Percentiles rank a stretch among this genome's conserved stretches.
phyloP scores from a whole-genome alignment of 306 rosid species.

The Erythrophleum fordii region DNA sequence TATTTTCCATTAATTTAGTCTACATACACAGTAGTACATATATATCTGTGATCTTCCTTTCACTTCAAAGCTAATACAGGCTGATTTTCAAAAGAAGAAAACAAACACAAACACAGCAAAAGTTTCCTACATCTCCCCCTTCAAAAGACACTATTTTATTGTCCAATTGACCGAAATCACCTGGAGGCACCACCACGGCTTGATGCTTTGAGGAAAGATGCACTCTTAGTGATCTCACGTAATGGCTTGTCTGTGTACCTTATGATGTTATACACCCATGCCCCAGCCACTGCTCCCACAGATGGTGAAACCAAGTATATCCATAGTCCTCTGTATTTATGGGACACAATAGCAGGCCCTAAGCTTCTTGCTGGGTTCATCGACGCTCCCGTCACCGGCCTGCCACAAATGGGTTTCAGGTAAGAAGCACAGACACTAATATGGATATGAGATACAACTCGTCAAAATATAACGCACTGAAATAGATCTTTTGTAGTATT shows the following conservation, averaged over 20 bases:
- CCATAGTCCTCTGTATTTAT: conserved; percentile 64
- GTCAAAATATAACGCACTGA: too few species aligned
- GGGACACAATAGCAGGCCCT: conserved; percentile 72
- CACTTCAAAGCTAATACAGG: not conserved
- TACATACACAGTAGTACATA: too few species aligned
- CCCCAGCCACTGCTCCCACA: conserved; percentile 68
- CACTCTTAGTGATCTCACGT: conserved; percentile 66
- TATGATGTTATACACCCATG: conserved; percentile 64
- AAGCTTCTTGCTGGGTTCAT: conserved; percentile 92
- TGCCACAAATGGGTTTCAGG: conserved; percentile 8
- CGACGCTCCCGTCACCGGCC: conserved; percentile 89
- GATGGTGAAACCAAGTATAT: conserved; percentile 58
- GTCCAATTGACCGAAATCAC: conserved; percentile 1
- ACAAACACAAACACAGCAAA: not conserved
- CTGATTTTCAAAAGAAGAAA: not conserved
- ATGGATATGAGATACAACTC: not conserved
- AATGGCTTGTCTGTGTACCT: conserved; percentile 70
- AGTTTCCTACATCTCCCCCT: not conserved
- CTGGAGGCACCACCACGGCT: not conserved
- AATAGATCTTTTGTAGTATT: too few species aligned
- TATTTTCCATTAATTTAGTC: too few species aligned
- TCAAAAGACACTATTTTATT: not conserved
- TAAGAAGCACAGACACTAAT: not conserved
- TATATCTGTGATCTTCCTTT: not conserved
- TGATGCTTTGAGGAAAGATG: conserved; percentile 56